A percentile compares a stretch with the other conserved stretches of the same genome.
phyloP scores from a whole-genome alignment of 106 monocot genomes.

The Dactylorhiza incarnata region DNA sequence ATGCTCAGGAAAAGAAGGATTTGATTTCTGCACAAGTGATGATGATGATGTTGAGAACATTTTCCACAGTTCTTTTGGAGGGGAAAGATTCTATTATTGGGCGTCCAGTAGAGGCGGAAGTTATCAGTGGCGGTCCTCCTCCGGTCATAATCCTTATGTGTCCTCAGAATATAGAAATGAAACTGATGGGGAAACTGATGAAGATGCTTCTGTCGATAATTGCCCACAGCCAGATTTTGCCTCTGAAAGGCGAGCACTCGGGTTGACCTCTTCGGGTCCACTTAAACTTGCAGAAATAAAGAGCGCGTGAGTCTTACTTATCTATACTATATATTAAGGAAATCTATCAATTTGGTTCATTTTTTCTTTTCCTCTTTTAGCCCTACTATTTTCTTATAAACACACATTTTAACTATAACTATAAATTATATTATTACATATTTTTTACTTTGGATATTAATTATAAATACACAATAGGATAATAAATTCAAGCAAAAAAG shows the following conservation, averaged over 20 bases:
- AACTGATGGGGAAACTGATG: conserved; percentile 46
- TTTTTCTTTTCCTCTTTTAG: too few species aligned
- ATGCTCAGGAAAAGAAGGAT: conserved; percentile 28
- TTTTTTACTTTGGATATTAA: too few species aligned
- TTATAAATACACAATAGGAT: too few species aligned
- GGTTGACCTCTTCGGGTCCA: conserved; percentile 19
- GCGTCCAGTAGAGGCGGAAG: conserved; percentile 33
- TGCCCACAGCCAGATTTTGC: conserved; percentile 6
- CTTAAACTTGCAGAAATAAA: conserved; percentile 19
- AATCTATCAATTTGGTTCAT: too few species aligned
- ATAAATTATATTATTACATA: too few species aligned
- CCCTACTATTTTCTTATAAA: too few species aligned
- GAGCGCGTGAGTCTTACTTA: conserved; percentile 13
- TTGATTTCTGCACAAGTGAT: conserved; percentile 45
- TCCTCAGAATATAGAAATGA: conserved; percentile 44
- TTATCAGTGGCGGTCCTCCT: conserved; percentile 23
- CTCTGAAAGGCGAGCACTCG: conserved; percentile 21
- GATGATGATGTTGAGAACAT: conserved; percentile 50
- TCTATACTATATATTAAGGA: too few species aligned
- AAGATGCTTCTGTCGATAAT: conserved; percentile 3
- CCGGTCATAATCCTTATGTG: conserved; percentile 15
- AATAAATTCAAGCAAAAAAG: too few species aligned
- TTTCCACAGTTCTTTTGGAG: conserved; percentile 54
- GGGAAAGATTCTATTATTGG: conserved; percentile 38
- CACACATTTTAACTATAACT: too few species aligned